phyloP scores from a whole-genome alignment of 2,329 filamentous ascomycete genomes.

The Colletotrichum spinosum region DNA sequence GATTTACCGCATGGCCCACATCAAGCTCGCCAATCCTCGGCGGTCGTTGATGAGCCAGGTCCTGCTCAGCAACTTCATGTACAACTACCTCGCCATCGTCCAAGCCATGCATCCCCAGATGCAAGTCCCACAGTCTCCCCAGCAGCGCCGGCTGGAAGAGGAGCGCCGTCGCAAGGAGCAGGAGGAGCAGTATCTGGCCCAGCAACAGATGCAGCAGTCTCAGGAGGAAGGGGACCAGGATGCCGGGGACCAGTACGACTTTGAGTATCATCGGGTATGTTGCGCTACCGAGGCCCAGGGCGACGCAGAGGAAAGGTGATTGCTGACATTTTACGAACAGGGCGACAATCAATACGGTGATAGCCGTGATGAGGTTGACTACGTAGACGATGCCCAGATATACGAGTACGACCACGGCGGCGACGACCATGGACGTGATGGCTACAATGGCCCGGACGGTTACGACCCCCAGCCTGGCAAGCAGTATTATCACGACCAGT shows the following conservation, averaged over 20 bases:
- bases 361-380: constrained; percentile 58
- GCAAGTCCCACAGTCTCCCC: constrained; percentile 86
- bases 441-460: constrained; percentile 52
- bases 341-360: constrained; percentile 60
- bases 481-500: constrained; percentile 55
- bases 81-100: constrained; percentile 97
- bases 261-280: constrained; percentile 65
- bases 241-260: constrained; percentile 62
- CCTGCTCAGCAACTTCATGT: constrained; percentile 99
- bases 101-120: constrained; percentile 99
- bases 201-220: constrained; percentile 56
- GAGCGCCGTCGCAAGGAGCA: constrained; percentile 63
- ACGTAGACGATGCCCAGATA: constrained; percentile 64
- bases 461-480: constrained; percentile 52
- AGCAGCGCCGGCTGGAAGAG: constrained; percentile 73
- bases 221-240: constrained; percentile 59
- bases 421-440: constrained; percentile 49
- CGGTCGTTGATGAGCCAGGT: constrained; percentile 94
- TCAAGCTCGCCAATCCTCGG: constrained; percentile 97
- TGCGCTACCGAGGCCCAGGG: background rate
- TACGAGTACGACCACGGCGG: constrained; percentile 64
- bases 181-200: constrained; percentile 60
- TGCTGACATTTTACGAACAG: constrained; percentile 41
- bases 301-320: background rate
- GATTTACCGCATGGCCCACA: constrained; percentile 98